Conservation (phyloP, 2,329 filamentous ascomycete species). For the Sporothrix protearum region DNA sequence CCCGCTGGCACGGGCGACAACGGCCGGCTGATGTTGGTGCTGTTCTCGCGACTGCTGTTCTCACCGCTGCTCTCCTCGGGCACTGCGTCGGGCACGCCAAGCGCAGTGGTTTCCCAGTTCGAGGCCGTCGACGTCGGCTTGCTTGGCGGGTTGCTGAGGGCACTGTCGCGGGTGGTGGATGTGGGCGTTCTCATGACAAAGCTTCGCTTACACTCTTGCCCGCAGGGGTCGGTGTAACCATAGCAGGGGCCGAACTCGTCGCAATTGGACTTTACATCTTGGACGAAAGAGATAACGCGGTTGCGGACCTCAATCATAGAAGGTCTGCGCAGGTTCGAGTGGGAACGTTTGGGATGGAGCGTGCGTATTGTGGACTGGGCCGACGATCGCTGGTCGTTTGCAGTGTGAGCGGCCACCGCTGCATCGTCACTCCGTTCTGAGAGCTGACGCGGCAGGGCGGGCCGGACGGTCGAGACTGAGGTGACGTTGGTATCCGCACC, state of each 20-base stretch:
- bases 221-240: constrained; percentile 63
- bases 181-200: constrained; percentile 44
- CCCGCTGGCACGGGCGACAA: neutral
- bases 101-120: neutral
- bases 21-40: neutral
- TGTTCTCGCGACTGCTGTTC: neutral
- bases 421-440: constrained; percentile 13
- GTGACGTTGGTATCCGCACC: constrained; percentile 26
- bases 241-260: constrained; percentile 59
- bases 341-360: constrained; percentile 23
- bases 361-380: neutral
- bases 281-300: constrained; percentile 61
- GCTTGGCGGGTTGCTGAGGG: constrained; percentile 20
- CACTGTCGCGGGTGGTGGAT: constrained; percentile 6
- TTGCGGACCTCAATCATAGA: constrained; percentile 55
- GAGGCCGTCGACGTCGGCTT: neutral
- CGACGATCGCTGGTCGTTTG: neutral
- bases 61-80: constrained; percentile 34
- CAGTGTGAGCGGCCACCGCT: neutral
- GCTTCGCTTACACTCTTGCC: constrained; percentile 63
- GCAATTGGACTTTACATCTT: constrained; percentile 61
- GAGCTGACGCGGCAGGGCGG: constrained; percentile 32
- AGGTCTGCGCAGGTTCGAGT: constrained; percentile 41
- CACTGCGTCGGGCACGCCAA: constrained; percentile 31
- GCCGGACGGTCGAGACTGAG: constrained; percentile 25